Evolutionary conservation across 192 early-diverging fungal species (phyloP).

Genomic region (Neocallimastix lanati): DNA sequence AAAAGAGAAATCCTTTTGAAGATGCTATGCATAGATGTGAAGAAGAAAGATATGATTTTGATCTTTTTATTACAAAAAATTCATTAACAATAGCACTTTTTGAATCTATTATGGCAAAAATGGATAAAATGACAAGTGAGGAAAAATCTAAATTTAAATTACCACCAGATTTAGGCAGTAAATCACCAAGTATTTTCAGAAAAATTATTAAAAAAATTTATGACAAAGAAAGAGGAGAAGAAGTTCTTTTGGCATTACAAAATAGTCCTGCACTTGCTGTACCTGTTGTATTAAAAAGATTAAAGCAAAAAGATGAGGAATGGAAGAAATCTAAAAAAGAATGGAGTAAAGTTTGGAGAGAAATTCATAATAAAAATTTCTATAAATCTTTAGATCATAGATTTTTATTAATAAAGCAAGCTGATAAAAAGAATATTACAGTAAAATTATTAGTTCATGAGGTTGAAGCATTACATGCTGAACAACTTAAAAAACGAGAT

Average conservation of each 20-base stretch:
- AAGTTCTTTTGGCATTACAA: slow-evolving; percentile 84
- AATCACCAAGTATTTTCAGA: slow-evolving; percentile 64
- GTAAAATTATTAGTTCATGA: slow-evolving; percentile 63
- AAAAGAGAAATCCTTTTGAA: slow-evolving; percentile 81
- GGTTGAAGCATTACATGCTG: slow-evolving; percentile 66
- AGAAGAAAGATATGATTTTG: slow-evolving; percentile 95
- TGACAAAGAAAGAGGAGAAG: slow-evolving; percentile 61
- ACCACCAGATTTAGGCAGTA: slow-evolving; percentile 57
- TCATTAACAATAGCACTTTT: slow-evolving; percentile 70
- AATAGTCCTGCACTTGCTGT: slow-evolving; percentile 77
- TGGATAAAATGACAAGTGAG: slow-evolving; percentile 63
- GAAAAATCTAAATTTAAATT: slow-evolving; percentile 55
- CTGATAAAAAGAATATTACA: slow-evolving; percentile 64
- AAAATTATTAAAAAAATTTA: slow-evolving; percentile 93
- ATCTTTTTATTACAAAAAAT: slow-evolving; percentile 91
- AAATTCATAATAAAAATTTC: slow-evolving; percentile 82
- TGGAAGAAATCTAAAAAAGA: slow-evolving; percentile 85
- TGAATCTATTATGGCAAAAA: slow-evolving; percentile 72
- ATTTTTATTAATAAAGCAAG: slow-evolving; percentile 70
- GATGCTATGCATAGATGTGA: slow-evolving; percentile 91
- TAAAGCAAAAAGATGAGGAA: slow-evolving; percentile 98
- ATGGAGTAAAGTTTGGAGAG: slow-evolving; percentile 93
- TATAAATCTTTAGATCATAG: slow-evolving; percentile 90
- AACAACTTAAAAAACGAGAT: slow-evolving; percentile 47
- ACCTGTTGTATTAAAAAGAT: slow-evolving; percentile 78